phyloP scores from a whole-genome alignment of 2,329 filamentous ascomycete genomes.

The Cordyceps pruinosa region DNA sequence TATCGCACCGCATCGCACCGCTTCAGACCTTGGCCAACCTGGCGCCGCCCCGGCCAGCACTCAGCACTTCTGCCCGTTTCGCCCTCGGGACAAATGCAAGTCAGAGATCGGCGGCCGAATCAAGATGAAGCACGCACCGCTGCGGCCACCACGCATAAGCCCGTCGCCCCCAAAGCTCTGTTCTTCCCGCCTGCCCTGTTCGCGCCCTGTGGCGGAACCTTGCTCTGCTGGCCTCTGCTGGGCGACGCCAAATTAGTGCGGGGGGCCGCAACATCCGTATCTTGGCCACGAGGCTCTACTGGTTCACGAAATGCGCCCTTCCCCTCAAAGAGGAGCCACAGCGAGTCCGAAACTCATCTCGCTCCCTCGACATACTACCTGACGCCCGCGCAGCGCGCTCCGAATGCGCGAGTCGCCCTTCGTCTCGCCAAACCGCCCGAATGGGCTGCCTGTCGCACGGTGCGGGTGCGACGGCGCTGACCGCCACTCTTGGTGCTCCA shows the following conservation, averaged over 20 bases:
- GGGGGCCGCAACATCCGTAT: not conserved
- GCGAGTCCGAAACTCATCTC: not conserved
- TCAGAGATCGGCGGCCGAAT: constrained; percentile 19
- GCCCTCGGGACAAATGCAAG: constrained; percentile 13
- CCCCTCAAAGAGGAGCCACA: not conserved
- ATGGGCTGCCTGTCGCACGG: constrained; percentile 4
- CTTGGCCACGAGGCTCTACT: constrained; percentile 1
- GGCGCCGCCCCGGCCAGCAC: not conserved
- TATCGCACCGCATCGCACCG: not conserved
- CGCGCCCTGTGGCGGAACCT: constrained; percentile 1
- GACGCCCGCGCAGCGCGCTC: not conserved
- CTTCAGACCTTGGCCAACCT: not conserved
- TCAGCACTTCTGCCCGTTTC: not conserved
- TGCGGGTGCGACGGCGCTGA: constrained; percentile 10
- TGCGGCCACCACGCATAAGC: constrained; percentile 10
- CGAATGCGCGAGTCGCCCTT: not conserved
- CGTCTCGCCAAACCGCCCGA: constrained; percentile 1
- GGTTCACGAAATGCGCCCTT: not conserved
- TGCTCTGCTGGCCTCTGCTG: not conserved
- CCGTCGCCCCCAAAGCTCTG: constrained; percentile 12
- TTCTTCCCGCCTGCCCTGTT: not conserved
- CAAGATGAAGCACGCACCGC: constrained; percentile 12
- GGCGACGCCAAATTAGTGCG: too few species aligned
- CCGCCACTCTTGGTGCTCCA: constrained; percentile 7
- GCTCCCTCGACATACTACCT: not conserved